A percentile compares a stretch with the other conserved stretches of the same genome.
These are phyloP conservation scores for Holtermannia corniformis DNA, from an alignment of 768 basidiomycete species.

Conservation along the genomic window DNA sequence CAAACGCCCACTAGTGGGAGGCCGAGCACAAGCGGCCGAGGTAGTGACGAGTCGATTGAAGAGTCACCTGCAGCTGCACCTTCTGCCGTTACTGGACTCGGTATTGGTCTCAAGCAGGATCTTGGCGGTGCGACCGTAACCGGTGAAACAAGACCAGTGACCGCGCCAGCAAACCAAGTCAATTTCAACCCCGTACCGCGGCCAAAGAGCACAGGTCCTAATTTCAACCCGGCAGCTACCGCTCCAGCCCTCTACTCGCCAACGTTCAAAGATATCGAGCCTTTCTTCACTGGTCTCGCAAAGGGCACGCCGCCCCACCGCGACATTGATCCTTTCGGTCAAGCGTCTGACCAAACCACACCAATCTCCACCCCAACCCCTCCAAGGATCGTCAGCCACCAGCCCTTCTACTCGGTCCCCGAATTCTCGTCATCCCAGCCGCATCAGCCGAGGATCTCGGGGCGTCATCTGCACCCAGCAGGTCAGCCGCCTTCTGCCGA, in stretches of 20 bases:
- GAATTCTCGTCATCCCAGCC: conserved; percentile 19
- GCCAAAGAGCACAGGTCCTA: background rate
- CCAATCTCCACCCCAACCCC: conserved; percentile 1
- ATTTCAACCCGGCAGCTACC: conserved; percentile 1
- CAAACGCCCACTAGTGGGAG: background rate
- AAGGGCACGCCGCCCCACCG: too few species aligned
- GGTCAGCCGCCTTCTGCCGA: conserved; percentile 30
- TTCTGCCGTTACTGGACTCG: background rate
- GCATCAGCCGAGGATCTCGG: background rate
- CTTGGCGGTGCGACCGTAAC: background rate
- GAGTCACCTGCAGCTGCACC: background rate
- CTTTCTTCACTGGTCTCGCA: too few species aligned
- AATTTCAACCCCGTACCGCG: background rate
- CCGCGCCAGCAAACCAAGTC: background rate
- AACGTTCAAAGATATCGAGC: background rate
- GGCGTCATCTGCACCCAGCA: conserved; percentile 15
- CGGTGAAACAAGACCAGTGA: background rate
- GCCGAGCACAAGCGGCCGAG: background rate
- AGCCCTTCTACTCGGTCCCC: conserved; percentile 33
- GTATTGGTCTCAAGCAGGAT: background rate
- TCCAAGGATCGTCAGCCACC: conserved; percentile 11
- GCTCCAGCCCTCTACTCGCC: conserved; percentile 16
- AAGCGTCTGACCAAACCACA: background rate
- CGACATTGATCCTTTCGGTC: background rate
- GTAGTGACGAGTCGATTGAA: background rate